Conservation (phyloP, 345 rosid genomes). For the Brassica incana region DNA sequence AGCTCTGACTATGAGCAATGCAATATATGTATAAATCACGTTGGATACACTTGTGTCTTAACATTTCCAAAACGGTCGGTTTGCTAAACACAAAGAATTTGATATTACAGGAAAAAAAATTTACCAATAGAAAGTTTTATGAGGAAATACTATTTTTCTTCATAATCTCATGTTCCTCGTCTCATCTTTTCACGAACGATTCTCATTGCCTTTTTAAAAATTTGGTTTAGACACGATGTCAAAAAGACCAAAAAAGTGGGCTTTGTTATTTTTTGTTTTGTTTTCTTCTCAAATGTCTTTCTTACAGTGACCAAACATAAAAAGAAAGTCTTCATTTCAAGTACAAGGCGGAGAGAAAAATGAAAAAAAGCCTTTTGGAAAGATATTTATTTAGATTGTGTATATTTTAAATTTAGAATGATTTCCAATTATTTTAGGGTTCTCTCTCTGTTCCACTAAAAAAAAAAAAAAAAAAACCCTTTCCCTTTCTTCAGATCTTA, state of each 20-base stretch:
- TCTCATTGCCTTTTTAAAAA: not conserved
- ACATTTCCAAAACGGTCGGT: not conserved
- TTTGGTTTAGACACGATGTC: not conserved
- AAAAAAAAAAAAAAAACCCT: constrained; percentile 16
- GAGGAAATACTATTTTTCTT: no score
- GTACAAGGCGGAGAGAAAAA: not conserved
- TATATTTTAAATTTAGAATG: constrained; percentile 1
- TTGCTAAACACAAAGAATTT: not conserved
- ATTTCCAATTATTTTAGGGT: constrained; percentile 24
- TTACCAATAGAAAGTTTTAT: not conserved
- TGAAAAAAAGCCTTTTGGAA: not conserved
- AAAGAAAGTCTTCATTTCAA: not conserved
- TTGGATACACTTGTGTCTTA: not conserved
- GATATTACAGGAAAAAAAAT: no score
- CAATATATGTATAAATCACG: not conserved
- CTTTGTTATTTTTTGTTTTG: constrained; percentile 22
- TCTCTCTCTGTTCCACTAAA: constrained; percentile 30
- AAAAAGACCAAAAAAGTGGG: constrained; percentile 25
- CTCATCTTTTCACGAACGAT: not conserved
- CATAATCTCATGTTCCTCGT: not conserved
- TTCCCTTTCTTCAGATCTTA: constrained; percentile 50
- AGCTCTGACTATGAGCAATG: constrained; percentile 2
- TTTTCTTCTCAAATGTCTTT: constrained; percentile 37
- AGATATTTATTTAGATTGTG: not conserved
- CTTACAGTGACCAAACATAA: constrained; percentile 1